A percentile compares a stretch with the other conserved stretches of the same genome.
Evolutionary conservation across 257 asterid species (phyloP).

Genomic region (Misopates orontium): DNA sequence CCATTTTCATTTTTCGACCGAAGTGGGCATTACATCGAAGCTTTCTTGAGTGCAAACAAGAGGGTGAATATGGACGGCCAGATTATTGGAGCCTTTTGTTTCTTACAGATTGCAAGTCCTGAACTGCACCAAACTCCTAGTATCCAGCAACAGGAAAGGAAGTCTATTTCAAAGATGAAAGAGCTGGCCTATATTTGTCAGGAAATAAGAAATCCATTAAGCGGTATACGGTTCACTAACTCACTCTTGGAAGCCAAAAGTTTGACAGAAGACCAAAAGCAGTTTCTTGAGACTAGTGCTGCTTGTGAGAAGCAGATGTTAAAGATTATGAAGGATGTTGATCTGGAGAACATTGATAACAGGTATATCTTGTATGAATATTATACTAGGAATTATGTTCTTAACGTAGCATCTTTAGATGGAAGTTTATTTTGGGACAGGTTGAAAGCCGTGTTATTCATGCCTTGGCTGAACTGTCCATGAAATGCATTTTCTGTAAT

Average conservation of each 20-base stretch:
- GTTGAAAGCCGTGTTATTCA: background rate
- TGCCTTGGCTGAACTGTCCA: background rate
- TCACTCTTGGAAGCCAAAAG: constrained; percentile 69
- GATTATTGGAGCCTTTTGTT: constrained; percentile 84
- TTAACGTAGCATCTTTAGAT: background rate
- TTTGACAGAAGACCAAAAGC: constrained; percentile 77
- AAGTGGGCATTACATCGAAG: constrained; percentile 67
- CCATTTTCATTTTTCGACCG: constrained; percentile 66
- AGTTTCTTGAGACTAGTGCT: constrained; percentile 72
- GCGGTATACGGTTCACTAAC: constrained; percentile 76
- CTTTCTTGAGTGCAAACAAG: constrained; percentile 78
- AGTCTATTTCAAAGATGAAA: constrained; percentile 58
- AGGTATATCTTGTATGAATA: constrained; percentile 49
- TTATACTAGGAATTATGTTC: background rate
- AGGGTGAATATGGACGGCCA: constrained; percentile 72
- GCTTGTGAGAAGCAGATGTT: constrained; percentile 88
- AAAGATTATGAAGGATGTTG: constrained; percentile 78
- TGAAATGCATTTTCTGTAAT: constrained; percentile 9
- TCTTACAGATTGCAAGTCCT: constrained; percentile 77
- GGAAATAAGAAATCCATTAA: constrained; percentile 75
- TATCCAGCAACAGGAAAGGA: constrained; percentile 63
- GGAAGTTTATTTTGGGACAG: background rate
- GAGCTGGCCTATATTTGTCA: constrained; percentile 87
- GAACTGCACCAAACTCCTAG: constrained; percentile 65
- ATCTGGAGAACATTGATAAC: constrained; percentile 63